Base-by-base conservation (phyloP, 306 rosid species). In the Cotoneaster glaucophyllus region DNA sequence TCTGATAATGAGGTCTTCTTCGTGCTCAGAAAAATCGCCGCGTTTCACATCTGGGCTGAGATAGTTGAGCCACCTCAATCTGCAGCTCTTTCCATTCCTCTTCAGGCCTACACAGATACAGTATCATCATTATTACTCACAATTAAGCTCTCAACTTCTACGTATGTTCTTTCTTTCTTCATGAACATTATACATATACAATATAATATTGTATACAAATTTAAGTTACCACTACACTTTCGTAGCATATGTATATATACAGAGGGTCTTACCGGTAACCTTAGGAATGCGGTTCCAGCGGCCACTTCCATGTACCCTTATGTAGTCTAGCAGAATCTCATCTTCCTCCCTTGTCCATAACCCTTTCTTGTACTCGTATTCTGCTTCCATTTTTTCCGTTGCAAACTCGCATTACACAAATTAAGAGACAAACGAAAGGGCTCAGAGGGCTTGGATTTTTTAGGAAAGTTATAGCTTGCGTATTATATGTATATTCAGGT, bases 291-390 rank as follows among this genome's bases (percentile, higher is more conserved):
- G 81, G 31, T 83, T 79, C 86, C 86, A 83, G 28, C 79, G 80
- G 11, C 69, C 74, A 50, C 64, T 67, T 32, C 86, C 83, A 52
- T 79, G 75, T 4, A 45, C 73, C 69, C n/a, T 58, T 6, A 79
- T 43, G 81, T 75, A 73, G 52, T 83, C 78, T 29, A 75, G 64
- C 76, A 83, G 78, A 75, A 75, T 71, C 78, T 43, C 57, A 74
- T 83, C 86, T 59, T 83, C 86, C 78, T 83, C 83, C 72, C 66
- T 74, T 21, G 83, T 75, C 86, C 86, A 83, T 19, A 79, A 75
- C 62, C 83, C 83, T 69, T 65, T 83, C 81, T 71, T 83, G 48
- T 75, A 37, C 83, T 61, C 71, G 5, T 65, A 34, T 53, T 39
- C 54, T 9, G 17, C 71, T 37, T 79, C 68, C 83, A 67, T 74